Conservation (phyloP, 371 early-diverging fungal genomes). For the Zychaea mexicana region DNA sequence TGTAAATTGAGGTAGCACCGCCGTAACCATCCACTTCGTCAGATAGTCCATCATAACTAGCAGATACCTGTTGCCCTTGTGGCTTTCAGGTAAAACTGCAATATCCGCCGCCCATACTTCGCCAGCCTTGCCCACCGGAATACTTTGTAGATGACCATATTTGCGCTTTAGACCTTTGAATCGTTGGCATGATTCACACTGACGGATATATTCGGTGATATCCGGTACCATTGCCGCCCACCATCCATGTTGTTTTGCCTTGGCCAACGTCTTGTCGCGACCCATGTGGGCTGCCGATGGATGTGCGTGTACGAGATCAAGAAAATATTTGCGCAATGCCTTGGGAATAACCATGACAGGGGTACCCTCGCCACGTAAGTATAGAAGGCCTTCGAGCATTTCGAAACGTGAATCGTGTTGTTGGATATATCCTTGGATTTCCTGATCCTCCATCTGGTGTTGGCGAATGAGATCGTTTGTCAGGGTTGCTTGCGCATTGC, state of each 20-base stretch:
- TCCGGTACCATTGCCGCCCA: conserved; percentile 12
- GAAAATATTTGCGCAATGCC: background rate
- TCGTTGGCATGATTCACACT: background rate
- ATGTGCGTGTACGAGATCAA: background rate
- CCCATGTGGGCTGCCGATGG: conserved; percentile 17
- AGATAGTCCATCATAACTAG: conserved; percentile 23
- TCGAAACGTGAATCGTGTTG: background rate
- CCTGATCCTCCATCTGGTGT: background rate
- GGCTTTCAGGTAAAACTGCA: conserved; percentile 15
- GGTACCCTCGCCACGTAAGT: background rate
- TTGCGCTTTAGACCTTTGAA: conserved; percentile 15
- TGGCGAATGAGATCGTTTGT: background rate
- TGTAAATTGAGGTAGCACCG: conserved; percentile 8
- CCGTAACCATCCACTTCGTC: conserved; percentile 20
- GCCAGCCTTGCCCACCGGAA: background rate
- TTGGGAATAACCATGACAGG: background rate
- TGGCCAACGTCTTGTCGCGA: conserved; percentile 9
- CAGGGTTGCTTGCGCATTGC: background rate
- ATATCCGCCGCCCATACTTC: conserved; percentile 28
- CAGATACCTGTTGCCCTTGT: conserved; percentile 16
- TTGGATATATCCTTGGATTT: background rate
- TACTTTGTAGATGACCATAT: background rate
- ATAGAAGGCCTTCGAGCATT: background rate
- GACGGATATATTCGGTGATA: background rate
- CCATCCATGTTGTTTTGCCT: conserved; percentile 2